Percentiles rank a stretch among this genome's conserved stretches.
Conservation (phyloP, 257 asterid species). For the Solanum ossicruentum region DNA sequence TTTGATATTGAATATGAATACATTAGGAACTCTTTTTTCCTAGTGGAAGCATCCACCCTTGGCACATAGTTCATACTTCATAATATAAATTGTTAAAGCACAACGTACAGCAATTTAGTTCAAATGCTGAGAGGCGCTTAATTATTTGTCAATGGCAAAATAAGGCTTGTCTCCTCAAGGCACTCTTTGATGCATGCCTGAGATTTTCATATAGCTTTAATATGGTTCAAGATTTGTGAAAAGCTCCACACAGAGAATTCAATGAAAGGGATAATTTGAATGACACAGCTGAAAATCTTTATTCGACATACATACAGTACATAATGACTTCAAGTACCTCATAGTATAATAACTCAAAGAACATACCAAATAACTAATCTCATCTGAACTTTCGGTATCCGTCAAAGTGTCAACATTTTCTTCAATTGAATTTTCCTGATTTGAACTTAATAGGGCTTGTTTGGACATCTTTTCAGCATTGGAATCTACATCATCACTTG, state of each 20-base stretch:
- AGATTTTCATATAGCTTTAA: neutral
- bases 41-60: neutral
- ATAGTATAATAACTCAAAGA: neutral
- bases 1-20: neutral
- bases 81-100: neutral
- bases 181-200: neutral
- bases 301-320: neutral
- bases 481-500: constrained; percentile 23
- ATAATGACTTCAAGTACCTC: neutral
- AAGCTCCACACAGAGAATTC: neutral
- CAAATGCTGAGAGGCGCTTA: neutral
- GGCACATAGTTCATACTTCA: neutral
- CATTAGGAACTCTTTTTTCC: neutral
- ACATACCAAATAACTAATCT: constrained; percentile 24
- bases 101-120: neutral
- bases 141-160: neutral
- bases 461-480: neutral
- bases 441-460: constrained; percentile 8
- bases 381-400: constrained; percentile 20
- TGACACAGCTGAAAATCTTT: neutral
- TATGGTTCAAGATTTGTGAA: neutral
- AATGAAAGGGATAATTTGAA: neutral
- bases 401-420: constrained; percentile 10
- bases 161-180: neutral
- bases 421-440: constrained; percentile 17